phyloP scores from a whole-genome alignment of 441 rosid genomes.

The Aquilaria agallochum region DNA sequence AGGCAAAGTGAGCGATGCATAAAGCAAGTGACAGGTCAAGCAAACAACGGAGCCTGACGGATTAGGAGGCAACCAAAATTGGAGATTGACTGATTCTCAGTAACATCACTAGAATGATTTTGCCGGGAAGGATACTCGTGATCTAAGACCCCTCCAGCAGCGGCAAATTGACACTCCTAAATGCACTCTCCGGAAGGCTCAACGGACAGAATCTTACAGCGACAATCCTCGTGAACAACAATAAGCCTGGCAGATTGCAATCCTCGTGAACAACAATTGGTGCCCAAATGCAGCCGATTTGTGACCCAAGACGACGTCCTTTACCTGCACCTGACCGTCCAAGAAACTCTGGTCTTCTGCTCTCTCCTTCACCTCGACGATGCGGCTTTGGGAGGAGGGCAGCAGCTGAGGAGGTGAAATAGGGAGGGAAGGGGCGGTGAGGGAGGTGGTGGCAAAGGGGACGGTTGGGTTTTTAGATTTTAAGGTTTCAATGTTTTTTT shows the following conservation, averaged over 20 bases:
- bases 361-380: slow-evolving; percentile 69
- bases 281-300: slow-evolving; percentile 62
- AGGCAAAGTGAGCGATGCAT: too few relatives aligned
- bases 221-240: slow-evolving; percentile 55
- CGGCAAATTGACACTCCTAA: slow-evolving; percentile 82
- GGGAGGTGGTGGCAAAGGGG: too few relatives aligned
- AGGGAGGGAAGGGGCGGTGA: too few relatives aligned
- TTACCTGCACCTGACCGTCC: slow-evolving; percentile 94
- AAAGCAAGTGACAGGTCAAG: too few relatives aligned
- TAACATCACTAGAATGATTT: slow-evolving; percentile 75
- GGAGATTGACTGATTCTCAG: slow-evolving; percentile 52
- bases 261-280: neutral
- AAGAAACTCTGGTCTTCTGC: slow-evolving; percentile 78
- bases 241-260: slow-evolving; percentile 36
- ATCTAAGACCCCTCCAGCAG: slow-evolving; percentile 93
- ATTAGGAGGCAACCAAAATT: slow-evolving; percentile 25
- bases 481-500: too few relatives aligned
- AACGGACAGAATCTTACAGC: slow-evolving; percentile 47
- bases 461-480: too few relatives aligned
- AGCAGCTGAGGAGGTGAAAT: slow-evolving; percentile 16
- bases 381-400: slow-evolving; percentile 34
- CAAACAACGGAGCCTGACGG: slow-evolving; percentile 6
- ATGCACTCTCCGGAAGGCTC: slow-evolving; percentile 72
- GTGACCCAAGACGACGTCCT: slow-evolving; percentile 89
- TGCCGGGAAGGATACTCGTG: slow-evolving; percentile 87